Percentiles rank a stretch among this genome's conserved stretches.
Evolutionary conservation across 306 rosid species (phyloP).

Genomic region (Prunus dulcis): DNA sequence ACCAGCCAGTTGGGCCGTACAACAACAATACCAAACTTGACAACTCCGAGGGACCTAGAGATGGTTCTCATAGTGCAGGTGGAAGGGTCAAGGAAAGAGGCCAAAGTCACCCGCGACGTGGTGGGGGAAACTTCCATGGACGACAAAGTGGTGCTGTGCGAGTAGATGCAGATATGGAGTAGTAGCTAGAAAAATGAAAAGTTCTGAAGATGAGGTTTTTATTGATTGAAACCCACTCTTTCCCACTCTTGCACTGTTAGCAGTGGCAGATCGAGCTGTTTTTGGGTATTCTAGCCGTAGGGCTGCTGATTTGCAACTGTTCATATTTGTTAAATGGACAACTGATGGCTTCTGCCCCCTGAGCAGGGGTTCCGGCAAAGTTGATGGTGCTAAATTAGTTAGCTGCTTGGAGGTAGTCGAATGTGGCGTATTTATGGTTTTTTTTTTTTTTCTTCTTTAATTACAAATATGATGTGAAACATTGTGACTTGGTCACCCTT

Average conservation of each 20-base stretch:
- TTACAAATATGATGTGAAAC: constrained; percentile 37
- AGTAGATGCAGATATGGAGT: constrained; percentile 43
- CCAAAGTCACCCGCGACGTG: constrained; percentile 65
- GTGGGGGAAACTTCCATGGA: constrained; percentile 63
- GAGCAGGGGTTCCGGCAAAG: constrained; percentile 27
- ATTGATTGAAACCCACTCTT: constrained; percentile 25
- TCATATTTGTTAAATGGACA: constrained; percentile 11
- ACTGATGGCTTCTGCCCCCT: constrained; percentile 25
- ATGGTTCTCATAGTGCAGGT: constrained; percentile 40
- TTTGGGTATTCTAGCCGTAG: constrained; percentile 32
- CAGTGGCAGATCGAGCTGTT: constrained; percentile 26
- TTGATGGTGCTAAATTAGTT: neutral
- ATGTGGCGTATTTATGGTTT: constrained; percentile 25
- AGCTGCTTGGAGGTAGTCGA: constrained; percentile 26
- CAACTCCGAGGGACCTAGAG: constrained; percentile 53
- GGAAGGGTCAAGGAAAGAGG: constrained; percentile 70
- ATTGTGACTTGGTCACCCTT: constrained; percentile 46
- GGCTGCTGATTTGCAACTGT: constrained; percentile 19
- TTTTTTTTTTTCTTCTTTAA: constrained; percentile 31
- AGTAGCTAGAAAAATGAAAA: constrained; percentile 5
- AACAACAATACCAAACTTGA: constrained; percentile 39
- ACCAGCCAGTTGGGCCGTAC: constrained; percentile 73
- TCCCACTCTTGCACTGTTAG: constrained; percentile 13
- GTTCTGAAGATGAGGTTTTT: constrained; percentile 9
- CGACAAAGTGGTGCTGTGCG: constrained; percentile 47